Percentiles rank a stretch among this genome's conserved stretches.
Evolutionary conservation across 257 asterid genomes (phyloP).

Genomic region (Plectranthus barbatus): DNA sequence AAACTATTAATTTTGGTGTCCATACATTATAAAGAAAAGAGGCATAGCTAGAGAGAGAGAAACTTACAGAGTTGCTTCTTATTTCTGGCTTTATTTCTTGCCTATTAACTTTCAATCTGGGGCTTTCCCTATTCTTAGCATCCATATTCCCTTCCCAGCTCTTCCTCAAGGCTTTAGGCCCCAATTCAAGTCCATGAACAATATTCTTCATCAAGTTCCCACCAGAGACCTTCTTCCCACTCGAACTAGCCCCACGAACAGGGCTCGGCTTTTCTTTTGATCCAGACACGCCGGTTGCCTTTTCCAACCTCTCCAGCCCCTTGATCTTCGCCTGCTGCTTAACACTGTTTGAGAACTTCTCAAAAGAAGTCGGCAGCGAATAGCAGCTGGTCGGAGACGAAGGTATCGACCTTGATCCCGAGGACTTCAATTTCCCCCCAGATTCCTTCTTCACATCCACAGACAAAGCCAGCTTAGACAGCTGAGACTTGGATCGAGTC

Average conservation of each 20-base stretch:
- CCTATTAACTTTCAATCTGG: conserved; percentile 54
- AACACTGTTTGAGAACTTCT: conserved; percentile 77
- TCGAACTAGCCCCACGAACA: conserved; percentile 34
- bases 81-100: conserved; percentile 55
- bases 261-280: conserved; percentile 48
- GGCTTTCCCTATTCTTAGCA: conserved; percentile 71
- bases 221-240: conserved; percentile 33
- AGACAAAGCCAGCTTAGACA: conserved; percentile 53
- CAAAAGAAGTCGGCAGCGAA: conserved; percentile 87
- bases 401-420: conserved; percentile 84
- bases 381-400: conserved; percentile 93
- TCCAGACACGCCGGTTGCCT: conserved; percentile 39
- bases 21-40: not conserved
- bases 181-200: conserved; percentile 67
- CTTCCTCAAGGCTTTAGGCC: conserved; percentile 87
- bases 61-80: conserved; percentile 70
- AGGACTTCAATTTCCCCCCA: conserved; percentile 44
- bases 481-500: conserved; percentile 77
- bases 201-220: conserved; percentile 56
- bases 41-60: not conserved
- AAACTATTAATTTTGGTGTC: not conserved
- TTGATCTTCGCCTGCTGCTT: conserved; percentile 69
- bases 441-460: conserved; percentile 61
- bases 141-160: conserved; percentile 99
- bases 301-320: conserved; percentile 69